Conservation (phyloP, 2,329 filamentous ascomycete species). For the Blumeria hordei region DNA sequence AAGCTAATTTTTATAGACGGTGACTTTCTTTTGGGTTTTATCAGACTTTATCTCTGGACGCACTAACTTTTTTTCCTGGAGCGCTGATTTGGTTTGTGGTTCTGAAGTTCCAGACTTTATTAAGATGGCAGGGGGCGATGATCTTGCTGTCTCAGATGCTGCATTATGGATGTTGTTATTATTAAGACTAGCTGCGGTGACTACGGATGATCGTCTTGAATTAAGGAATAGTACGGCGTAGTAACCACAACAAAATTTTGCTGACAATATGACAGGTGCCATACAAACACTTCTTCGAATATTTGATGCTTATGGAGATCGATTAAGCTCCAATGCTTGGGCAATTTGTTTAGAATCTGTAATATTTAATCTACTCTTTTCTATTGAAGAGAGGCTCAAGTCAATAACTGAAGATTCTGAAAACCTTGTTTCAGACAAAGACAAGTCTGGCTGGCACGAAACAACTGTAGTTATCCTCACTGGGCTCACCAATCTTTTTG, state of each 20-base stretch:
- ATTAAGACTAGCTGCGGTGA: slow-evolving; percentile 44
- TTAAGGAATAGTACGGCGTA: slow-evolving; percentile 41
- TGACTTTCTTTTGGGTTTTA: slow-evolving; percentile 89
- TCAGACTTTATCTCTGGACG: slow-evolving; percentile 59
- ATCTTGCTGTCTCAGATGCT: slow-evolving; percentile 36
- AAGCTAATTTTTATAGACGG: slow-evolving; percentile 29
- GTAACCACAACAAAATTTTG: not conserved
- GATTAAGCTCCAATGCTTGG: slow-evolving; percentile 57
- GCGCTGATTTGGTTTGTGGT: slow-evolving; percentile 27
- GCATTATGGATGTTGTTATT: slow-evolving; percentile 61
- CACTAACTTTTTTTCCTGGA: slow-evolving; percentile 32
- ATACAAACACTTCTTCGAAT: slow-evolving; percentile 81
- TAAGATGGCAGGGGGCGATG: slow-evolving; percentile 31
- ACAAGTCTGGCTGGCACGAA: slow-evolving; percentile 39
- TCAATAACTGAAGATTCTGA: slow-evolving; percentile 16
- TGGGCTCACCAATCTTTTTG: slow-evolving; percentile 48
- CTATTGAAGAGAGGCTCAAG: slow-evolving; percentile 34
- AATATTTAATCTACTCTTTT: slow-evolving; percentile 52
- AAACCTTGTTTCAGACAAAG: slow-evolving; percentile 17
- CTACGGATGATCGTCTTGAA: slow-evolving; percentile 47
- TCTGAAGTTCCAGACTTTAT: slow-evolving; percentile 31
- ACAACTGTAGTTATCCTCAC: slow-evolving; percentile 52
- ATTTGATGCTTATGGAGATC: slow-evolving; percentile 73
- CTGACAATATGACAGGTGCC: slow-evolving; percentile 24
- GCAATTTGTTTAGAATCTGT: slow-evolving; percentile 59